Base-by-base conservation (phyloP, 2,329 filamentous ascomycete species). In the Mollisiaceae sp. region DNA sequence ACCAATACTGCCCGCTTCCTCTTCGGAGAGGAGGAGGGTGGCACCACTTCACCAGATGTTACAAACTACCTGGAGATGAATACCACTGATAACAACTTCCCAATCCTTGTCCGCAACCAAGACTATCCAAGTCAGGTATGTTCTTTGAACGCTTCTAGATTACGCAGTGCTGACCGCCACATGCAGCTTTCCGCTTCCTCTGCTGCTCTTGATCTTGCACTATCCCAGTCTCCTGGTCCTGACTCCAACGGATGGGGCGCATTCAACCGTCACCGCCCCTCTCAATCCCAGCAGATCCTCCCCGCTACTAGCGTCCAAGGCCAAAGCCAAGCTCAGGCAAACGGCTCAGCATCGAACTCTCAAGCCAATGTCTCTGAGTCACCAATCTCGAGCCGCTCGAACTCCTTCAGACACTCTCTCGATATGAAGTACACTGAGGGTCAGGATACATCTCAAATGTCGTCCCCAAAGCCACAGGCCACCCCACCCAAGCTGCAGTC, bases 1-100 rank as follows among this genome's bases (percentile, higher is more conserved):
- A 93, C 93, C 74, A 94, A 95, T 79, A 93, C 92, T 14, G 87
- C 92, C 32, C 89, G 91, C 63, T 97, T 96, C 75, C 83, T 97
- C 43, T 97, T 97, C 76, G 90, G 91, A 66, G 91, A 93, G 73
- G 92, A 93, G 66, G 89, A 93, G 64, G 77, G 79, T 54, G 50
- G 22, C 65, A 72, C 77, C 11, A 69, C 75, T 63, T 76, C 79
- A 62, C 76, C 75, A 59, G 88, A 91, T 66, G 85, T 90, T 70
- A 89, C 88, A 75, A 88, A 85, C 69, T 91, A 89, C 77, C 83
- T 92, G 69, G 86, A 89, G 77, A 86, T 91, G 79, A 88, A 89
- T 63, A 87, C 88, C 69, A 89, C 87, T 59, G 91, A 96, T 74
- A 92, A 97, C 77, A 90, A 89, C 75, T 98, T 97, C 73, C 93